These are phyloP conservation scores for Stagonosporopsis vannaccii DNA, from an alignment of 2,329 filamentous ascomycete genomes.

Conservation along the genomic window DNA sequence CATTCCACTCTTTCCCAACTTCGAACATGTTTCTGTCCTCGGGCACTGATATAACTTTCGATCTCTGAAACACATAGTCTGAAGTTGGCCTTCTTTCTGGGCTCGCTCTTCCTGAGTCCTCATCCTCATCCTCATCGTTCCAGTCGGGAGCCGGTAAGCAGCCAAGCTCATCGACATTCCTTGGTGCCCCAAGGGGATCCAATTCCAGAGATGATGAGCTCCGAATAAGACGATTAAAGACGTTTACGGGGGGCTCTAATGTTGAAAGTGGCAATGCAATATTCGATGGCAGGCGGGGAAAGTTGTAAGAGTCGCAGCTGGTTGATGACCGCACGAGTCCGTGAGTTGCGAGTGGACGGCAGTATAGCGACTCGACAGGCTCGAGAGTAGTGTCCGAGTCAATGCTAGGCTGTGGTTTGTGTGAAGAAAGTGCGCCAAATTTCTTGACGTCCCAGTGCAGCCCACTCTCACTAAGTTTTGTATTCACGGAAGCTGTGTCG, in stretches of 20 bases:
- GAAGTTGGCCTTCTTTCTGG: slow-evolving; percentile 28
- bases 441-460: slow-evolving; percentile 1
- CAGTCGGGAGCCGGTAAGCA: slow-evolving; percentile 14
- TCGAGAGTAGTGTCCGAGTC: neutral
- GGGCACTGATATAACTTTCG: slow-evolving; percentile 38
- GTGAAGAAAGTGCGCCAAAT: slow-evolving; percentile 4
- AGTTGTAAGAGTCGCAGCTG: slow-evolving; percentile 29
- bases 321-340: slow-evolving; percentile 34
- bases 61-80: slow-evolving; percentile 36
- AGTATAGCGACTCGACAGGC: slow-evolving; percentile 26
- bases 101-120: slow-evolving; percentile 17
- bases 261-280: slow-evolving; percentile 23
- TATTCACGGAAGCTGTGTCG: neutral
- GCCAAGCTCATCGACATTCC: slow-evolving; percentile 25
- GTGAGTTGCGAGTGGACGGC: slow-evolving; percentile 38
- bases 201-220: slow-evolving; percentile 17
- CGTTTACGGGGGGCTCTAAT: slow-evolving; percentile 24
- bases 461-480: neutral
- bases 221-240: slow-evolving; percentile 33
- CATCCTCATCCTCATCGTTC: slow-evolving; percentile 19
- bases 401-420: neutral
- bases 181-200: slow-evolving; percentile 26
- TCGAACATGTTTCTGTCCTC: slow-evolving; percentile 33
- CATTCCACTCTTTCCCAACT: slow-evolving; percentile 26
- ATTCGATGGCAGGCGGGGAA: slow-evolving; percentile 27